Percentiles rank a stretch among this genome's conserved stretches.
Evolutionary conservation across 768 basidiomycete species (phyloP).

Genomic region (Galerina sulciceps): DNA sequence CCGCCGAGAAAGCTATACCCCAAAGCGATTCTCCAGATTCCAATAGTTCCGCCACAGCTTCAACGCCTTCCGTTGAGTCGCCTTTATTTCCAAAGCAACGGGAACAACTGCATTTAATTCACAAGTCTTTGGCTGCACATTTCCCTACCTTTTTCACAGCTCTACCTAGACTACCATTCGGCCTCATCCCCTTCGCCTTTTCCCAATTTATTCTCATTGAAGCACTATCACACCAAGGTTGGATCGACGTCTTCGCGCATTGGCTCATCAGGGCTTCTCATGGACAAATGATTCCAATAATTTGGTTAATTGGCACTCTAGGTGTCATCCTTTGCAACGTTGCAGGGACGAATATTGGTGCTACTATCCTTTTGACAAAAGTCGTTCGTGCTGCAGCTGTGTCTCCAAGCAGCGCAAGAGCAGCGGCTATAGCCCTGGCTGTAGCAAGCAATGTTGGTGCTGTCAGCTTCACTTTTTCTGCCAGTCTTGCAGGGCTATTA

Average conservation of each 20-base stretch:
- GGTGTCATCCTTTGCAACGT: conserved; percentile 80
- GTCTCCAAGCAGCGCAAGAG: conserved; percentile 45
- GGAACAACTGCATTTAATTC: conserved; percentile 14
- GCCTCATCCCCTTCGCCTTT: conserved; percentile 89
- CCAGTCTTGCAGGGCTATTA: conserved; percentile 85
- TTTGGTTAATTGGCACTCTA: conserved; percentile 73
- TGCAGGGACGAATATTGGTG: conserved; percentile 90
- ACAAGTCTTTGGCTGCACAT: conserved; percentile 26
- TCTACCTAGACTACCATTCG: conserved; percentile 73
- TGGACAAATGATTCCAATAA: conserved; percentile 47
- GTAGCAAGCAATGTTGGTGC: conserved; percentile 91
- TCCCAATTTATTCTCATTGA: conserved; percentile 95
- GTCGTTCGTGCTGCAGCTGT: conserved; percentile 55
- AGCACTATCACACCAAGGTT: conserved; percentile 78
- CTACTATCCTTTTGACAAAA: conserved; percentile 87
- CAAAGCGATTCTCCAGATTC: not conserved
- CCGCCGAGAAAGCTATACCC: conserved; percentile 1
- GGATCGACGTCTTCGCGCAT: conserved; percentile 81
- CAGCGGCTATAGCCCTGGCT: conserved; percentile 76
- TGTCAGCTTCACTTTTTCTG: conserved; percentile 86
- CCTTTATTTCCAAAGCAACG: conserved; percentile 25
- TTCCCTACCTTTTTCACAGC: conserved; percentile 78
- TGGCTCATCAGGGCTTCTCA: conserved; percentile 61
- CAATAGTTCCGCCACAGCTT: not conserved
- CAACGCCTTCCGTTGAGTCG: not conserved